phyloP scores from a whole-genome alignment of 345 rosid species.

The Hibiscus trionum region DNA sequence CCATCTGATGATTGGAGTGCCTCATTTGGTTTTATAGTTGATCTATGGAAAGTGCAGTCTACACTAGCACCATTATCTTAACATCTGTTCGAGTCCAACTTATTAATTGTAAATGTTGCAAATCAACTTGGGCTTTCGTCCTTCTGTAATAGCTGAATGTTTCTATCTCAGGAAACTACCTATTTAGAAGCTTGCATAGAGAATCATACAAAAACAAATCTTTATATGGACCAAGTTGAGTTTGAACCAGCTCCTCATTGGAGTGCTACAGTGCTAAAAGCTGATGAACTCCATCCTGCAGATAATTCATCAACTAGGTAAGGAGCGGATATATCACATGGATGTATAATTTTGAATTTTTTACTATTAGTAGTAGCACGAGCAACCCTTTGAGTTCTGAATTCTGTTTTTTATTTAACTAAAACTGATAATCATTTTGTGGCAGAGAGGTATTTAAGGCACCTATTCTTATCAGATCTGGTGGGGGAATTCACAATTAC shows the following conservation, averaged over 20 bases:
- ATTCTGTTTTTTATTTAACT: neutral
- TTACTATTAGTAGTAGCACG: neutral
- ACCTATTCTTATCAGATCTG: slow-evolving; percentile 75
- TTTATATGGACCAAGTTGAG: slow-evolving; percentile 96
- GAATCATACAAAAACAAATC: slow-evolving; percentile 85
- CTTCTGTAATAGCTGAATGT: neutral
- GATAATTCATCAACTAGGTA: slow-evolving; percentile 40
- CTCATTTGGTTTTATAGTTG: neutral
- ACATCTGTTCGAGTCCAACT: neutral
- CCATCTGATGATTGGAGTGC: neutral
- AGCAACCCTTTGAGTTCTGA: neutral
- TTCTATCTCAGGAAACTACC: slow-evolving; percentile 51
- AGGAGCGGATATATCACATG: neutral
- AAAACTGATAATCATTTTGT: slow-evolving; percentile 13
- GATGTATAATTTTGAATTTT: neutral
- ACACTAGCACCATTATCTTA: neutral
- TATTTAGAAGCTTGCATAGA: slow-evolving; percentile 91
- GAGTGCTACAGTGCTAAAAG: slow-evolving; percentile 56
- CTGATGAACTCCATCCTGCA: slow-evolving; percentile 38
- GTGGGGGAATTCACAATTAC: slow-evolving; percentile 86
- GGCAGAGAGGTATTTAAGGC: slow-evolving; percentile 56
- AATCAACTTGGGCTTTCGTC: neutral
- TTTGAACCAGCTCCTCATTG: slow-evolving; percentile 90
- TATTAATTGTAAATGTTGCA: neutral
- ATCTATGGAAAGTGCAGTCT: neutral